Percentiles rank a stretch among this genome's conserved stretches.
Conservation (phyloP, 345 rosid species). For the Rhodomyrtus tomentosa region DNA sequence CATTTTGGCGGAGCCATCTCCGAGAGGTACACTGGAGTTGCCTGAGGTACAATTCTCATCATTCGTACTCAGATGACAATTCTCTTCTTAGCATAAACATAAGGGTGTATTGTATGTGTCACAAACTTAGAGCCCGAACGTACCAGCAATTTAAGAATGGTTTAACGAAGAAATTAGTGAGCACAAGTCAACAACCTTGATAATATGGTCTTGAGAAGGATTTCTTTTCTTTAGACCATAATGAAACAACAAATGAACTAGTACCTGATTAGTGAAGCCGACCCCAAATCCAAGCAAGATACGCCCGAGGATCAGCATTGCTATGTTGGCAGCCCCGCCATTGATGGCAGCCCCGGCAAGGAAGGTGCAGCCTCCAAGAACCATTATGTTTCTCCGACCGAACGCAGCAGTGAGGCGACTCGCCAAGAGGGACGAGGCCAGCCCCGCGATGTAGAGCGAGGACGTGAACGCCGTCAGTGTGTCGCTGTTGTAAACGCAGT, state of each 20-base stretch:
- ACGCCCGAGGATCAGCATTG: slow-evolving; percentile 79
- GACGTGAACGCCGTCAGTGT: slow-evolving; percentile 67
- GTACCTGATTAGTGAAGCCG: slow-evolving; percentile 86
- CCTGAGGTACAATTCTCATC: slow-evolving; percentile 20
- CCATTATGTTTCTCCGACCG: slow-evolving; percentile 66
- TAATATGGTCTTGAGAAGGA: background rate
- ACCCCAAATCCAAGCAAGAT: slow-evolving; percentile 81
- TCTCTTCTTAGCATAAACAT: background rate
- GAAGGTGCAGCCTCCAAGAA: slow-evolving; percentile 66
- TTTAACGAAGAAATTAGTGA: background rate
- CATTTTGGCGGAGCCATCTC: slow-evolving; percentile 81
- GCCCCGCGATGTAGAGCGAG: slow-evolving; percentile 65
- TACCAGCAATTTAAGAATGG: background rate
- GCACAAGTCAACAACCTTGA: background rate
- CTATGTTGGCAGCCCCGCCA: slow-evolving; percentile 48
- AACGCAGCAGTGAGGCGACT: slow-evolving; percentile 39
- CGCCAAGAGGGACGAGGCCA: slow-evolving; percentile 57
- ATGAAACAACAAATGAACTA: background rate
- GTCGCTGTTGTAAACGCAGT: slow-evolving; percentile 57
- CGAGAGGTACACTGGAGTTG: slow-evolving; percentile 74
- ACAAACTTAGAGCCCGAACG: background rate
- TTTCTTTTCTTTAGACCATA: background rate
- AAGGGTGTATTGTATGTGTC: background rate
- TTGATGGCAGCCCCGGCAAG: slow-evolving; percentile 64
- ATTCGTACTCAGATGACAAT: background rate